Percentiles rank a stretch among this genome's conserved stretches.
These are phyloP conservation scores for Xylariaceae sp. DNA, from an alignment of 2,329 filamentous ascomycete genomes.

Conservation along the genomic window DNA sequence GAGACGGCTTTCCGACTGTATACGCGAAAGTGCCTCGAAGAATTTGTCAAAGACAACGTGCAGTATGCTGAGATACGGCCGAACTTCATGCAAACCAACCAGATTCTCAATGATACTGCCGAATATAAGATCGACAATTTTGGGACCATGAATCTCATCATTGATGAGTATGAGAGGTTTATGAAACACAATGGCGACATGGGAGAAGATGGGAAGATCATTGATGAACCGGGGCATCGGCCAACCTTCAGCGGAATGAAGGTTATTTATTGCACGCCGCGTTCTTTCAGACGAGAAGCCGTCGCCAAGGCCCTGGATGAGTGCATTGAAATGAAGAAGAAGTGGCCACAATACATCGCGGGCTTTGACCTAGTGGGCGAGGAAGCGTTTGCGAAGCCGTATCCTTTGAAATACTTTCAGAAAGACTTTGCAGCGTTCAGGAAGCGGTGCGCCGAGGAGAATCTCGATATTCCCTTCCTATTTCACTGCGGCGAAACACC, in stretches of 20 bases:
- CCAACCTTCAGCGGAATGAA: conserved; percentile 50
- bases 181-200: conserved; percentile 33
- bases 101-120: conserved; percentile 46
- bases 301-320: conserved; percentile 47
- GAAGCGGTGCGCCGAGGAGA: conserved; percentile 38
- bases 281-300: conserved; percentile 44
- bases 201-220: conserved; percentile 20
- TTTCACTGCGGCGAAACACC: conserved; percentile 75
- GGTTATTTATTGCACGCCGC: conserved; percentile 56
- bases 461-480: conserved; percentile 61
- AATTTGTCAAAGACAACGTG: conserved; percentile 51
- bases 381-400: conserved; percentile 43
- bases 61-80: conserved; percentile 58
- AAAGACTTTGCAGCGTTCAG: conserved; percentile 46
- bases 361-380: conserved; percentile 59
- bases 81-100: conserved; percentile 53
- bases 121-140: conserved; percentile 40
- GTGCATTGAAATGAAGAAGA: conserved; percentile 49
- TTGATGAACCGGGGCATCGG: conserved; percentile 19
- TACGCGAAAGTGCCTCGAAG: conserved; percentile 48
- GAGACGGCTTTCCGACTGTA: conserved; percentile 52
- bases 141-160: conserved; percentile 48
- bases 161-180: conserved; percentile 44
- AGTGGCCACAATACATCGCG: conserved; percentile 49
- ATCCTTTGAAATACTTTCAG: conserved; percentile 47